Base-by-base conservation (phyloP, 2,329 filamentous ascomycete species). In the Grosmannia clavigera region DNA sequence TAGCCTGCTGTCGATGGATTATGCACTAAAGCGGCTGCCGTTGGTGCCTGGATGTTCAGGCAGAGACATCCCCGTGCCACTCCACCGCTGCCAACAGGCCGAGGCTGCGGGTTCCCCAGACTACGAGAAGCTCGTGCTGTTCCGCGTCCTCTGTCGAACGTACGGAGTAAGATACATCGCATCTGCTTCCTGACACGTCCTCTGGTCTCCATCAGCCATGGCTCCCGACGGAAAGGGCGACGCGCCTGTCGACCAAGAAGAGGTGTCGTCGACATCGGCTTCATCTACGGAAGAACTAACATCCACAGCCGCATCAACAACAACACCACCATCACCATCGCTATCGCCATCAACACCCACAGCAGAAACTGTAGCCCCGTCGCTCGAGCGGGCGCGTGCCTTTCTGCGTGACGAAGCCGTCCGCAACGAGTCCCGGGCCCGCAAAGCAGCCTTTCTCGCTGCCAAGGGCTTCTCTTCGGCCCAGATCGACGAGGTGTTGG, bases 401-500 rank as follows among this genome's bases (percentile, higher is more conserved):
- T 96, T 96, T 68, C 79, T 96, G 4, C 77, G 88, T 57, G 86
- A 95, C 62, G 83, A 88, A 9, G 77, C 79, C 25, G 88, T 96
- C 61, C 83, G 81, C 61, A 75, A 86, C 71, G 83, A 86, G 40
- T 78, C 86, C 0, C 78, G 79, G 53, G 86, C 89, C 60, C 85
- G 84, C 72, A 95, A 95, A 74, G 76, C 81, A 25, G 80, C 81
- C 9, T 96, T 96, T 66, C 75, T 96, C 1, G 80, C 85, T 67
- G 82, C 82, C 57, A 96, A 96, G 70, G 89, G 89, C 3, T 75
- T 96, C 9, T 74, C 74, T 3, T 74, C 80, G 5, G 76, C 79
- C 38, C 84, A 92, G 63, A 89, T 95, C 62, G 76, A 88, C 65
- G 75, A 76, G 57, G 75, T 95, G 9, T 73, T 96, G 19, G 69